Base-by-base conservation (phyloP, 1,284 basidiomycete genomes). In the Puccinia hordei region DNA sequence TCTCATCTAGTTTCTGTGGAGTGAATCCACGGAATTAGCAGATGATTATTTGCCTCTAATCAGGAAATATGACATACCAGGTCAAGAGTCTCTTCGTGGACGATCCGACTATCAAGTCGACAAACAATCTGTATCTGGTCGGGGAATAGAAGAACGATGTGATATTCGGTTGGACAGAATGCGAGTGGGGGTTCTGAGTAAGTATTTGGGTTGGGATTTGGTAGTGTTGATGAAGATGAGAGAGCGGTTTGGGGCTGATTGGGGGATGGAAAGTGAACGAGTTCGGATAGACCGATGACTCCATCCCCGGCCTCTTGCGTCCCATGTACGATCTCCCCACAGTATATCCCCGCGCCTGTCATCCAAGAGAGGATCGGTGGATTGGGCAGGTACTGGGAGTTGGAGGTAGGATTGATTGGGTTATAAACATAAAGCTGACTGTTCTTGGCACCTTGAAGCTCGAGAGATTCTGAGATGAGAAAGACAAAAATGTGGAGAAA, bases 161-260 rank as follows among this genome's bases (percentile, higher is more conserved):
- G 96, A 85, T 94, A 97, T 85, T 96, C 92, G 0, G 95, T 97
- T 80, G 97, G 87, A 19, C 91, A 89, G 83, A 97, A 90, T 3
- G 93, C 93, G 12, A 91, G 84, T 1, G 93, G 92, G 13, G n/a
- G n/a, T n/a, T n/a, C n/a, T n/a, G n/a, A n/a, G n/a, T n/a, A n/a
- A n/a, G n/a, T n/a, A n/a, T n/a, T n/a, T n/a, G n/a, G n/a, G n/a
- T n/a, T n/a, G n/a, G 66, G 66, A 44, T 66, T 46, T 33, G 38
- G 57, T 38, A n/a, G 41, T 15, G 57, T 3, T 38, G 59, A 38
- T 0, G 41, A 68, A 59, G n/a, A n/a, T n/a, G n/a, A n/a, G n/a
- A n/a, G n/a, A n/a, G 19, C 59, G 12, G 51, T n/a, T 81, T n/a
- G 24, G 78, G 24, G 24, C 51, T 46, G 44, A 44, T 53, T n/a